Conservation (phyloP, 2,329 filamentous ascomycete species). For the Gaeumannomyces sp. region DNA sequence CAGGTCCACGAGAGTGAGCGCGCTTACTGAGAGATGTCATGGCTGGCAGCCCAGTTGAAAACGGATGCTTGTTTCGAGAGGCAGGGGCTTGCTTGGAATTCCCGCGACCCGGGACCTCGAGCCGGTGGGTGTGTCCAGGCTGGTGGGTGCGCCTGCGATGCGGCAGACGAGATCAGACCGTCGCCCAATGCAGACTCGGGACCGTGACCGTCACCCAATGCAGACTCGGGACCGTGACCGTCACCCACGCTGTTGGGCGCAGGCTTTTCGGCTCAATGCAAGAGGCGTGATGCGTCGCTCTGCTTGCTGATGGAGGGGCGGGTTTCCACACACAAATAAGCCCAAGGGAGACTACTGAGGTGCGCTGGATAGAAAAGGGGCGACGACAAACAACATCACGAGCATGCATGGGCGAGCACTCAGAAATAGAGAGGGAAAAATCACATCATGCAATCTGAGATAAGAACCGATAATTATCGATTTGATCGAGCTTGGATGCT, state of each 20-base stretch:
- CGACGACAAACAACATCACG: background rate
- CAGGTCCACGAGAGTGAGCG: background rate
- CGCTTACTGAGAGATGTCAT: constrained; percentile 31
- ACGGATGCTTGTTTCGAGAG: no score
- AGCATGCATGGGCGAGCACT: background rate
- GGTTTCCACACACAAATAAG: background rate
- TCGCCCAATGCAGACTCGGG: no score
- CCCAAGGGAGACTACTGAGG: no score
- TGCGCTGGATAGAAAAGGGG: background rate
- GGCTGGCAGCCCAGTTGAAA: constrained; percentile 16
- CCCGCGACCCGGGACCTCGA: background rate
- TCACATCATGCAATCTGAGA: no score
- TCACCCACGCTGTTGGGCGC: no score
- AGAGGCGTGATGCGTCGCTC: no score
- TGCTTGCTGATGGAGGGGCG: background rate
- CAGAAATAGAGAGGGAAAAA: no score
- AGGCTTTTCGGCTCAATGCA: no score
- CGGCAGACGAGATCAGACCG: background rate
- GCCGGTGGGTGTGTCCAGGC: background rate
- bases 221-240: no score
- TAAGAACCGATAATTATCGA: background rate
- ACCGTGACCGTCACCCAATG: no score
- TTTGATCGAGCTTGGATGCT: no score
- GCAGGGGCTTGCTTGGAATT: background rate
- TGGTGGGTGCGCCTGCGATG: background rate